Evolutionary conservation across 108 stramenopile genomes (phyloP), one percentile per base, ranked within the genome.

Genomic region (Nitzschia palea): DNA sequence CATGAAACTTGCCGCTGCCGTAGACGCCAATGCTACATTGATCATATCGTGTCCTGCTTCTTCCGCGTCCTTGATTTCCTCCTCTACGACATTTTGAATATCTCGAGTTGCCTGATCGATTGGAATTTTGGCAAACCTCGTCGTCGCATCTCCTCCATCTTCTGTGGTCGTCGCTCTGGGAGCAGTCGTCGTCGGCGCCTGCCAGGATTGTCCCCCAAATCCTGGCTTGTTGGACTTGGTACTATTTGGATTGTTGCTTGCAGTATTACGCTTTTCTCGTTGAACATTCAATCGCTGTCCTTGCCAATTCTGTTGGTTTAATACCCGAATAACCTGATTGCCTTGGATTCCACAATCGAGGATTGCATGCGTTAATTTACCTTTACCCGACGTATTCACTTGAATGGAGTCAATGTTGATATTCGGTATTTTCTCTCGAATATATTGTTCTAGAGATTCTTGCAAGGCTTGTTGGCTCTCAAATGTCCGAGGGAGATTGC

Each of bases 21-120:
- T 74, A 22, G 73, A 74, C 23, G 73, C 73, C 23, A 74, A 28
- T 6, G 73, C 73, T 10, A 56, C 51, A 61, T 66, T 60, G 51
- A 74, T 53, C 18, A 35, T 23, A 47, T 74, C 73, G 17, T 74
- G 58, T n/a, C 22, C 52, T 15, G 8, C 36, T 27, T 60, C 23
- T 45, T 52, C 65, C 5, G 65, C 65, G 3, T 20, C 1, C 3
- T 35, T 37, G 4, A 65, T 31, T 23, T 52, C 65, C n/a, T 65
- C 65, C 3, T 33, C 33, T 20, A 65, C 65, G 8, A 53, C 65
- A 5, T 20, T 8, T 40, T 65, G 52, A 53, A 65, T 65, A 54
- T 53, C 33, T 4, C n/a, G n/a, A 4, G 51, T 15, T 14, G 65
- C 65, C 45, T 65, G 45, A 22, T 53, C 32, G 12, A 53, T 18